Percentiles rank a stretch among this genome's conserved stretches.
These are phyloP conservation scores for Galium porrigens DNA, from an alignment of 305 asterid genomes.

Conservation along the genomic window DNA sequence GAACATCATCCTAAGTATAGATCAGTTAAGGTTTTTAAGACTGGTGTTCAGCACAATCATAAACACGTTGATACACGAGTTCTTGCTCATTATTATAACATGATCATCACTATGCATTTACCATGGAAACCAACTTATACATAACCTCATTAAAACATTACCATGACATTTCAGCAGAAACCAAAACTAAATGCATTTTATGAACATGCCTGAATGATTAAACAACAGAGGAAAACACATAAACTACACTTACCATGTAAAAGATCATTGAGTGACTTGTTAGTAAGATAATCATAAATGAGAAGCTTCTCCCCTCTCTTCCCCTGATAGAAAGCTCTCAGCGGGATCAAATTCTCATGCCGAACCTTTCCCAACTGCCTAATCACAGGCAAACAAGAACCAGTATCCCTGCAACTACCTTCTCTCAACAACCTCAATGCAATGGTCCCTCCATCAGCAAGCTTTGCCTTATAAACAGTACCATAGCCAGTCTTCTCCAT, in stretches of 20 bases:
- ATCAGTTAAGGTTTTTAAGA: background rate
- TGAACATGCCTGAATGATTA: background rate
- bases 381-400: conserved; percentile 54
- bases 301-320: conserved; percentile 94
- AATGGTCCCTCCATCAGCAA: conserved; percentile 83
- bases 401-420: conserved; percentile 64
- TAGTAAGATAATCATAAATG: conserved; percentile 65
- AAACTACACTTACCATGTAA: conserved; percentile 50
- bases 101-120: background rate
- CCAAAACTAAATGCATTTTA: background rate
- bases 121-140: background rate
- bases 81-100: background rate
- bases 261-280: conserved; percentile 62
- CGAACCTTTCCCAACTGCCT: conserved; percentile 68
- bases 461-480: conserved; percentile 80
- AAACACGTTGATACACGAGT: background rate
- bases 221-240: background rate
- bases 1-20: too few relatives aligned
- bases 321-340: conserved; percentile 94
- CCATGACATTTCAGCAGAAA: background rate
- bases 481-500: conserved; percentile 94
- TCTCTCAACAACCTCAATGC: conserved; percentile 85
- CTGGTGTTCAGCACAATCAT: background rate
- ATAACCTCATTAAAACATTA: background rate
- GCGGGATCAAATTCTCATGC: conserved; percentile 76